Evolutionary conservation across 257 asterid genomes (phyloP), one percentile per base, ranked within the genome.

Genomic region (Thymus mandschuricus): DNA sequence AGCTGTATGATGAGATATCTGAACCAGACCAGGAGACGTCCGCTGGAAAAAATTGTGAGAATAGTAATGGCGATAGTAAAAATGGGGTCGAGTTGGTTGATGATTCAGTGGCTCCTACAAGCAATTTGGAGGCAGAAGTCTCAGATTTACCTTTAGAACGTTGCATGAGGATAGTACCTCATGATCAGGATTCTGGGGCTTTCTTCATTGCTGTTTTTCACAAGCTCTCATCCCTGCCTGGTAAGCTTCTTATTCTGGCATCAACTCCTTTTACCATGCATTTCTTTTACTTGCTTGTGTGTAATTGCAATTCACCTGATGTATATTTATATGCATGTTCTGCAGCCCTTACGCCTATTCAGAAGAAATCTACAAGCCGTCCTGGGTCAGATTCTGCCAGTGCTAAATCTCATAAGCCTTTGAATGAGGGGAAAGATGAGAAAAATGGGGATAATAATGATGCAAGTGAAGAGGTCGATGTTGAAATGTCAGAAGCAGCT

Each of bases 121-220:
- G 76, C 70, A 49, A 38, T 68, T 52, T 63, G 75, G 96, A 84
- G 66, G 89, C 86, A 78, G 97, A 94, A 84, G 84, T 87, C 73
- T 86, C 96, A 12, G 84, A 71, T 73, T 72, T 95, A 50, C 99
- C 99, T 64, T 76, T 95, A 69, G 98, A 92, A 79, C 98, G 72
- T 61, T 92, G 99, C 81, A 86, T 95, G 97, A 84, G 98, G 88
- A 89, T 95, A 74, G 98, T 89, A 68, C 98, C 98, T 73, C 98
- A 95, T 81, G 98, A 95, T 79, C 96, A 95, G 81, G 88, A 95
- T 79, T 89, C 98, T 29, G 99, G 99, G 79, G 97, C 99, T 54
- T 95, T 95, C 86, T 95, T 95, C 78, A 80, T 95, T 83, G 99
- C 99, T 62, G 96, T 95, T 64, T 81, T 95, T 68, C 92, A 82